Evolutionary conservation across 2,329 filamentous ascomycete species (phyloP).

Genomic region (Fusarium neocosmosporiellum): DNA sequence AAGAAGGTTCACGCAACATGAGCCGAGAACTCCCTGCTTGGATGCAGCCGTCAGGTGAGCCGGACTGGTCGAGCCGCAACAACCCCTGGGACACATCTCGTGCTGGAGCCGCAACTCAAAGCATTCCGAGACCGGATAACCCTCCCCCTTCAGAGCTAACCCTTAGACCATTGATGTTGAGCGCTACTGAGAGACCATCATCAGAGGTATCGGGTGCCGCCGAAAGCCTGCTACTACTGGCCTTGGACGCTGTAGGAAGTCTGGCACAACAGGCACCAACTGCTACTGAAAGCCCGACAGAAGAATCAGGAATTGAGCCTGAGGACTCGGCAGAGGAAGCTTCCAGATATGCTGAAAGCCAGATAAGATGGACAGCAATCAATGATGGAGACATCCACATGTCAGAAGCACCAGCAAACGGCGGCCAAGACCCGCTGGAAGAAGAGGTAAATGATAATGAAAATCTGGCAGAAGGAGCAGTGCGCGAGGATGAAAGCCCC

Average conservation of each 20-base stretch:
- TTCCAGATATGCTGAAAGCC: background rate
- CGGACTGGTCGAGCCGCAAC: background rate
- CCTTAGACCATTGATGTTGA: background rate
- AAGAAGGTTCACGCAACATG: background rate
- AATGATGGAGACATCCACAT: background rate
- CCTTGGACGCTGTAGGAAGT: background rate
- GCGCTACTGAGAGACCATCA: background rate
- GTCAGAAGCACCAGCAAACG: background rate
- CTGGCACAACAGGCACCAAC: background rate
- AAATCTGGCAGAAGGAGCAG: background rate
- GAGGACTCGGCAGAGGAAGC: background rate
- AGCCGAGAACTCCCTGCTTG: background rate
- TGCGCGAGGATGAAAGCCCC: background rate
- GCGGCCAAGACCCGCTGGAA: background rate
- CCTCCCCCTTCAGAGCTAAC: background rate
- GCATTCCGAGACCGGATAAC: background rate
- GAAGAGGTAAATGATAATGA: background rate
- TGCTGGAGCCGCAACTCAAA: background rate
- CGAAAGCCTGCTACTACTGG: background rate
- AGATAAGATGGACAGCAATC: background rate
- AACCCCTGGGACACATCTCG: background rate
- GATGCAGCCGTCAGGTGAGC: background rate
- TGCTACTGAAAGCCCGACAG: background rate
- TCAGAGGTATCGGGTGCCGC: background rate
- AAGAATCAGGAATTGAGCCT: background rate